Evolutionary conservation across 1,139 yeast species (phyloP), one percentile per base, ranked within the genome.

Genomic region (Debaryomycetaceae sp.): DNA sequence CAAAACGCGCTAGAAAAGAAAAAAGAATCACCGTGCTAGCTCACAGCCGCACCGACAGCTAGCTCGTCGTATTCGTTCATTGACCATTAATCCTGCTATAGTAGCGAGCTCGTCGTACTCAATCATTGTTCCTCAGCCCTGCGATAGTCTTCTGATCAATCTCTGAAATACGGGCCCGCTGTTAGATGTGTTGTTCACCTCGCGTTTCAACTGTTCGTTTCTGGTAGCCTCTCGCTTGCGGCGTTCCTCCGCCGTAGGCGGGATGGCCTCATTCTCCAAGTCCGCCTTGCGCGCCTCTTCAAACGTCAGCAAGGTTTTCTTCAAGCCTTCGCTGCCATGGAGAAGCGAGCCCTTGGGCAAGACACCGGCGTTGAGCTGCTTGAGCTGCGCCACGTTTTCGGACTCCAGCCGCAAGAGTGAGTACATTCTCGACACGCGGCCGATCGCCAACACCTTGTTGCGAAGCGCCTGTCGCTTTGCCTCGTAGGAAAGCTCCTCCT

Each of bases 341-440:
- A 86, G 63, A 37, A 91, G 68, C 3, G 95, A 78, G 14, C 98
- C 98, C 48, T 84, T 80, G 12, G 98, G 97, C 42, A 91, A 64
- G 14, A 62, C 54, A 3, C 71, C 75, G 22, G 88, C 78, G 41
- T 83, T 70, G 42, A 78, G 71, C 18, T 72, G 68, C 57, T 86
- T 85, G 50, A 91, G 69, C 48, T 79, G 88, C 35, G 83, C 80
- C 28, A 91, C 95, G 43, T 78, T 81, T 53, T 86, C 97, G 30
- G 91, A 77, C 53, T 91, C 96, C 51, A 86, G 88, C 45, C 97
- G 73, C 45, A 91, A 65, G 5, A 89, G 83, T 45, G 81, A 83
- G 59, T 84, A 91, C 96, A 91, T 88, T 38, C 97, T 72, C 15
- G 96, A 83, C 38, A 91, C 84, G 41, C 95, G 74, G 19, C 97